Conservation (phyloP, 1,284 basidiomycete genomes). For the Cutaneotrichosporon sp. region DNA sequence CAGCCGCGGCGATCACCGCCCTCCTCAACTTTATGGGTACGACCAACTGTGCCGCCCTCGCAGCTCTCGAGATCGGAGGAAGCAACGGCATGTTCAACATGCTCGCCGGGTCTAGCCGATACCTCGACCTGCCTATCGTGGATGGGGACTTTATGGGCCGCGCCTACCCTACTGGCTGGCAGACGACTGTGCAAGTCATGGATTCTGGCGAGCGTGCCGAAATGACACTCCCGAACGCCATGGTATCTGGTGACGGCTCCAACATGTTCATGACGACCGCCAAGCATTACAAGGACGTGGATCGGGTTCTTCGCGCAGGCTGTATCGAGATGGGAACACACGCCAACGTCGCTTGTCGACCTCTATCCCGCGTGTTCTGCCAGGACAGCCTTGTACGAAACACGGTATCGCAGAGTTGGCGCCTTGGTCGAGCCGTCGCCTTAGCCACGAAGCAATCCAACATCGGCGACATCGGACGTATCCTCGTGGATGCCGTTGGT, state of each 20-base stretch:
- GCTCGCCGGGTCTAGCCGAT: constrained; percentile 51
- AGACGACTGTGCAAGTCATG: constrained; percentile 38
- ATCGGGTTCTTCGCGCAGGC: constrained; percentile 30
- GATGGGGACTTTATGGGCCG: constrained; percentile 55
- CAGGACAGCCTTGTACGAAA: constrained; percentile 48
- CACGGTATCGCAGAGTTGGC: constrained; percentile 60
- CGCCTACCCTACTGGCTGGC: constrained; percentile 35
- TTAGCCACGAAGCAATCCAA: constrained; percentile 54
- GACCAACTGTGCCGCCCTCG: constrained; percentile 25
- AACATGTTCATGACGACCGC: constrained; percentile 32
- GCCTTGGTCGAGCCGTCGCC: constrained; percentile 58
- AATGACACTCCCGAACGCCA: constrained; percentile 30
- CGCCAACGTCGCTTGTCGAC: constrained; percentile 30
- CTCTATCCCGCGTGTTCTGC: constrained; percentile 23
- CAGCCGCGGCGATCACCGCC: constrained; percentile 12
- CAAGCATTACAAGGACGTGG: constrained; percentile 32
- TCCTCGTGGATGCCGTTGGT: constrained; percentile 58
- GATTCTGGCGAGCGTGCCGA: constrained; percentile 28
- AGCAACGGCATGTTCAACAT: constrained; percentile 62
- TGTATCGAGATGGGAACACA: constrained; percentile 44
- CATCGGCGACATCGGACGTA: constrained; percentile 33
- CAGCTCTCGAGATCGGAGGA: constrained; percentile 56
- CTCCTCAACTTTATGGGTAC: constrained; percentile 24
- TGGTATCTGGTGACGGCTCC: constrained; percentile 35
- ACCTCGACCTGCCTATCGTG: constrained; percentile 52